phyloP scores from a whole-genome alignment of 1,284 basidiomycete genomes.

The Irpex sp. region DNA sequence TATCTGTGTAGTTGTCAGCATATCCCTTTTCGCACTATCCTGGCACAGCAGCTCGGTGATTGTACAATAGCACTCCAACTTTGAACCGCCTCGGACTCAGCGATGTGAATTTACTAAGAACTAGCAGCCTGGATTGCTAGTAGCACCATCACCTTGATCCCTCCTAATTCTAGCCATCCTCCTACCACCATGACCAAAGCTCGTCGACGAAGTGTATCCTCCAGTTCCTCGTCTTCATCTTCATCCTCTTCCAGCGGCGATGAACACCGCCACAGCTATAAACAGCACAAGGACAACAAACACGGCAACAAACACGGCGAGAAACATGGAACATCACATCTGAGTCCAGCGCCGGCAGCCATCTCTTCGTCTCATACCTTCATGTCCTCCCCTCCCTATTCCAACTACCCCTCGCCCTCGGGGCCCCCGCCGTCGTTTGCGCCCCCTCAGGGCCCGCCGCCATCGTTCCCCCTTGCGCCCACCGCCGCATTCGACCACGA shows the following conservation, averaged over 20 bases:
- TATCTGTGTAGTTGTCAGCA: no score
- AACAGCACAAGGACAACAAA: slow-evolving; percentile 17
- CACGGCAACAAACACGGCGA: slow-evolving; percentile 11
- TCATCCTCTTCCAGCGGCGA: slow-evolving; percentile 15
- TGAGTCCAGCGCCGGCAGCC: neutral
- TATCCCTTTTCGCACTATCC: no score
- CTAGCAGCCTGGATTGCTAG: no score
- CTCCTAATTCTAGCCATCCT: no score
- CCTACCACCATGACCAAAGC: neutral
- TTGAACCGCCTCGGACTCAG: no score
- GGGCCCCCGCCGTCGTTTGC: slow-evolving; percentile 2
- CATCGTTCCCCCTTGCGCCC: slow-evolving; percentile 3
- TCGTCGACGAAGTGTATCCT: slow-evolving; percentile 22
- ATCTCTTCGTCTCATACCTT: neutral
- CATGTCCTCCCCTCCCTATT: slow-evolving; percentile 10
- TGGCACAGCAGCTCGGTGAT: no score
- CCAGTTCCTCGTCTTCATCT: slow-evolving; percentile 17
- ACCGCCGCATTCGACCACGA: neutral
- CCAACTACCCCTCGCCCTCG: slow-evolving; percentile 2
- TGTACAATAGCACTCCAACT: no score
- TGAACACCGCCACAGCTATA: slow-evolving; percentile 18
- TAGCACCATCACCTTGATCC: no score
- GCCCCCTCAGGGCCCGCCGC: slow-evolving; percentile 1
- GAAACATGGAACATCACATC: neutral
- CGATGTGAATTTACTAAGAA: no score